Percentiles rank a stretch among this genome's conserved stretches.
Conservation (phyloP, 805 yeast species). For the Cyberlindnera euphorbiiphila region DNA sequence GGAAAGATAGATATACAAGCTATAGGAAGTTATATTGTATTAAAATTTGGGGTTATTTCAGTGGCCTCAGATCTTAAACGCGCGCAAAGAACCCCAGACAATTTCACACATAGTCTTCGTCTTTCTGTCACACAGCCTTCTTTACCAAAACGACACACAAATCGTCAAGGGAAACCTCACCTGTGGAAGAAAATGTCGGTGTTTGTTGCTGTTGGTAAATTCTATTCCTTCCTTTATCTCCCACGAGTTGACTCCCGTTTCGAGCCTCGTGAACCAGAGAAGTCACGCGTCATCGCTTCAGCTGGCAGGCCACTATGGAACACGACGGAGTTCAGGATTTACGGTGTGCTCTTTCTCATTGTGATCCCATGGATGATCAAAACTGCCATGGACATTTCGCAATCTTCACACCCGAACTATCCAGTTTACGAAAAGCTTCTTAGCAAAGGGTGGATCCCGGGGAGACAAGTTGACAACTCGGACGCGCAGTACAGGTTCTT, state of each 20-base stretch:
- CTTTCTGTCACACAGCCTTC: too few relatives aligned
- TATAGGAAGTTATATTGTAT: neutral
- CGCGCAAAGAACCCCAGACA: too few relatives aligned
- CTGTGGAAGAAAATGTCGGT: conserved; percentile 7
- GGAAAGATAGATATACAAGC: too few relatives aligned
- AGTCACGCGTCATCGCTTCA: conserved; percentile 12
- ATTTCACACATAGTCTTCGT: too few relatives aligned
- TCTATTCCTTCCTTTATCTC: conserved; percentile 30
- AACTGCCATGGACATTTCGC: conserved; percentile 78
- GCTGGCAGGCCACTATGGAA: conserved; percentile 56
- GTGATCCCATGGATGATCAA: conserved; percentile 81
- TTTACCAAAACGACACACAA: too few relatives aligned
- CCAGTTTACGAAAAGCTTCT: conserved; percentile 55
- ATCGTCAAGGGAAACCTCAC: neutral
- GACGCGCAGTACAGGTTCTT: conserved; percentile 88
- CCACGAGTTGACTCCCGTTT: conserved; percentile 42
- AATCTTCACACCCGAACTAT: conserved; percentile 71
- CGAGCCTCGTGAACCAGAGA: conserved; percentile 15
- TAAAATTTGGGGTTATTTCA: too few relatives aligned
- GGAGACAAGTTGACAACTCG: conserved; percentile 87
- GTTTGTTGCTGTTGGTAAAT: conserved; percentile 9
- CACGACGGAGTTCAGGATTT: conserved; percentile 70
- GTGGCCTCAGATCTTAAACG: too few relatives aligned
- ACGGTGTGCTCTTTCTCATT: conserved; percentile 55
- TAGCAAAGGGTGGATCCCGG: conserved; percentile 84